Percentiles rank a stretch among this genome's conserved stretches.
Conservation (phyloP, 805 yeast species). For the Dipodascus geniculatus region DNA sequence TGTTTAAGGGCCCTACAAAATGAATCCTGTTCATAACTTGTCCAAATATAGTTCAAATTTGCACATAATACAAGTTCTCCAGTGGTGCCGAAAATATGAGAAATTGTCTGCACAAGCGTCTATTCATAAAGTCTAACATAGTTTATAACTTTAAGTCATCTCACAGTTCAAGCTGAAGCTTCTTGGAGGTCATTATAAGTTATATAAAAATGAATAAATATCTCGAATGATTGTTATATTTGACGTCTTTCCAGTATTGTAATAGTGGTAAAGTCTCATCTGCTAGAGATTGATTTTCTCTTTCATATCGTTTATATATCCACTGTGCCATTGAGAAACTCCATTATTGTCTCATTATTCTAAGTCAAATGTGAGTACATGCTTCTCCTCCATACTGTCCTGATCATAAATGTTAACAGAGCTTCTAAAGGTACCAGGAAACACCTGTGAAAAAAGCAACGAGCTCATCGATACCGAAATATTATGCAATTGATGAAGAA, state of each 20-base stretch:
- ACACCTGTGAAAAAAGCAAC: neutral
- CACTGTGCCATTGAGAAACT: neutral
- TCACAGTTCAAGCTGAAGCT: neutral
- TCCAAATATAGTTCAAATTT: neutral
- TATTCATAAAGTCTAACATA: neutral
- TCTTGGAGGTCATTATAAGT: no score
- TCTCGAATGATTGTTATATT: no score
- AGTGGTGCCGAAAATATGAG: neutral
- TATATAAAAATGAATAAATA: neutral
- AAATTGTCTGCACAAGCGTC: neutral
- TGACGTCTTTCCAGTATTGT: no score
- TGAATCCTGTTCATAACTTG: no score
- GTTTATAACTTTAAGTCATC: neutral
- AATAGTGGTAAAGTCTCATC: neutral
- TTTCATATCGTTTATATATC: neutral
- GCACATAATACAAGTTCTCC: no score
- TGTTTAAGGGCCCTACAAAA: no score
- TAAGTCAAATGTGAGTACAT: slow-evolving; percentile 1
- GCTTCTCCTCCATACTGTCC: neutral
- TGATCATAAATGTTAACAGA: neutral
- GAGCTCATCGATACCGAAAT: neutral
- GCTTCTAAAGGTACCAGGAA: neutral
- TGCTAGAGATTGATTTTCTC: neutral
- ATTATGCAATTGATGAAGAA: slow-evolving; percentile 1
- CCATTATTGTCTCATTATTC: neutral